Percentiles rank a stretch among this genome's conserved stretches.
phyloP scores from a whole-genome alignment of 2,329 filamentous ascomycete species.

The Trichophaea hybrida region DNA sequence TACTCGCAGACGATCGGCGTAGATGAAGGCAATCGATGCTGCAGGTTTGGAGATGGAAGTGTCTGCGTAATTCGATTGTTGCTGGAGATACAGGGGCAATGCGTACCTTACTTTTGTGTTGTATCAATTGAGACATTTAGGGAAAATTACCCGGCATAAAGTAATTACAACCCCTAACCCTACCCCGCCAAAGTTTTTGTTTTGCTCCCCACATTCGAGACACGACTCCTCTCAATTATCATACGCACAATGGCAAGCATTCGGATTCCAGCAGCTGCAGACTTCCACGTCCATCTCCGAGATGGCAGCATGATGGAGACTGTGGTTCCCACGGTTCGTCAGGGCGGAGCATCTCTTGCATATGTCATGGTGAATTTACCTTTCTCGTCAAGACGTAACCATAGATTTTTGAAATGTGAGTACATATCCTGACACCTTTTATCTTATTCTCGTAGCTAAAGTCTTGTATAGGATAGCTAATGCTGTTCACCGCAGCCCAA shows the following conservation, averaged over 20 bases:
- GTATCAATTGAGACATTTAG: background rate
- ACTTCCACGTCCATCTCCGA: constrained; percentile 46
- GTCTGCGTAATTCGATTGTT: too few species aligned
- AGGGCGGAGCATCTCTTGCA: constrained; percentile 52
- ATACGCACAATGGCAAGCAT: constrained; percentile 19
- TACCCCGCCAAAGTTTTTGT: background rate
- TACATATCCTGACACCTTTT: background rate
- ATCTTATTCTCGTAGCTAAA: constrained; percentile 11
- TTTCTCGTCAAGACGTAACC: background rate
- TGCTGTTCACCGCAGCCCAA: constrained; percentile 41
- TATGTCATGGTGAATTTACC: constrained; percentile 37
- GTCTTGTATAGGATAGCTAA: constrained; percentile 6
- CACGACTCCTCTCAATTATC: background rate
- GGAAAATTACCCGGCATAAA: background rate
- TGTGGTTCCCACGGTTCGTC: constrained; percentile 41
- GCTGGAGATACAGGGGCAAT: background rate
- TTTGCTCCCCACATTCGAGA: background rate
- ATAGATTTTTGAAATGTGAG: background rate
- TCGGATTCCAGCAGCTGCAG: constrained; percentile 24
- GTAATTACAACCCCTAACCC: background rate
- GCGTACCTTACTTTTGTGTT: background rate
- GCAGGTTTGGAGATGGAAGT: too few species aligned
- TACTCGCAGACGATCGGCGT: too few species aligned
- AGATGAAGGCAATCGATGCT: too few species aligned
- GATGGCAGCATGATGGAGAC: constrained; percentile 50